Base-by-base conservation (phyloP, 768 basidiomycete genomes). In the Suillus brevipes region DNA sequence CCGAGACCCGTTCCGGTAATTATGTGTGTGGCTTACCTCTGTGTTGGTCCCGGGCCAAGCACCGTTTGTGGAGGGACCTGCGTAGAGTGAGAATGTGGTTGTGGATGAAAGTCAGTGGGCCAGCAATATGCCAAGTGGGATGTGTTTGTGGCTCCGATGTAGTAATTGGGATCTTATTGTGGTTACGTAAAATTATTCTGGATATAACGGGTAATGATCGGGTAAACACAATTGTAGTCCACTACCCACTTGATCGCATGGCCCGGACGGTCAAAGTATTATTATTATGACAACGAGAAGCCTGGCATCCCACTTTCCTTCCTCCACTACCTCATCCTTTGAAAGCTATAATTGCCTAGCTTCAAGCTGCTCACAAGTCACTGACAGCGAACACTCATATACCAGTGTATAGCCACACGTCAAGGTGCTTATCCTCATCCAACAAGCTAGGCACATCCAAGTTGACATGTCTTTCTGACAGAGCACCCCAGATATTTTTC, bases 111-210 rank as follows among this genome's bases (percentile, higher is more conserved):
- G 6, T 4, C 13, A 37, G 55, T 50, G 49, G 49, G 7, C 49
- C 49, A 50, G 49, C 45, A 20, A 7, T 18, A 20, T 42, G 42
- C 40, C 31, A 31, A 42, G 40, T 42, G 16, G 16, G 16, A 18
- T 42, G 40, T 6, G 14, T 34, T 53, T n/a, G 53, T 37, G 45
- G n/a, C 45, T 47, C 45, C 37, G 37, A 59, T 59, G 58, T 59
- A 28, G 58, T 28, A 59, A 59, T 56, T 47, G 3, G 14, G 34
- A 34, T 63, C 66, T 70, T 76, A 76, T 75, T 75, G 74, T 76
- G 65, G 58, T 59, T 59, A 59, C 28, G 58, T 59, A 59, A 59
- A 31, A 42, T 18, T 40, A 37, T 60, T 40, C 16, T 64, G 49
- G 67, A 70, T 60, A 71, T 73, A 77, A 65, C 56, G 42, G 66